Conservation (phyloP, 805 yeast genomes). For the Debaryomyces tyrocola region DNA sequence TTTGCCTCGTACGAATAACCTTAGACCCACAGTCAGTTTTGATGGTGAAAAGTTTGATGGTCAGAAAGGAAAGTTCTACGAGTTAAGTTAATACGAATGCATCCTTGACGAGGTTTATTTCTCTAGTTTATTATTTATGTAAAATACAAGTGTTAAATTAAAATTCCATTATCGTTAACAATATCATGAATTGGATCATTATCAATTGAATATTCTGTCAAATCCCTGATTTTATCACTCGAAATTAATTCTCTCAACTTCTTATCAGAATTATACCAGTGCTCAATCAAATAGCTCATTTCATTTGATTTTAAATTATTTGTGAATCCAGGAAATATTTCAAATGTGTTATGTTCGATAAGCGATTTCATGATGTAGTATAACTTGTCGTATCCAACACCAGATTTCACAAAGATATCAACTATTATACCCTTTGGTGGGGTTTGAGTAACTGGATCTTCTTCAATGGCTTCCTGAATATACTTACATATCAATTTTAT, state of each 20-base stretch:
- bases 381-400: constrained; percentile 62
- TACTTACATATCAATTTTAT: constrained; percentile 64
- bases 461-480: constrained; percentile 40
- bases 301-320: constrained; percentile 44
- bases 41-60: constrained; percentile 35
- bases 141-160: constrained; percentile 6
- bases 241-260: constrained; percentile 58
- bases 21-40: constrained; percentile 28
- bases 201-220: constrained; percentile 49
- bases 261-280: constrained; percentile 68
- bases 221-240: constrained; percentile 41
- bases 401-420: constrained; percentile 62
- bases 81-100: constrained; percentile 25
- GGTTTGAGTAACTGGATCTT: constrained; percentile 28
- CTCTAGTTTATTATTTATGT: not conserved
- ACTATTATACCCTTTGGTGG: constrained; percentile 56
- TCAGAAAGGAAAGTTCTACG: constrained; percentile 47
- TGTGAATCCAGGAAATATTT: constrained; percentile 48
- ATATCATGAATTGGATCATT: constrained; percentile 54
- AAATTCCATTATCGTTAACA: constrained; percentile 16
- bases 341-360: constrained; percentile 58
- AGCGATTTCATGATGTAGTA: constrained; percentile 64
- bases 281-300: constrained; percentile 61
- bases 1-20: constrained; percentile 16
- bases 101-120: not conserved